Percentiles rank a stretch among this genome's conserved stretches.
Evolutionary conservation across 257 asterid species (phyloP).

Genomic region (Jacaranda mimosifolia): DNA sequence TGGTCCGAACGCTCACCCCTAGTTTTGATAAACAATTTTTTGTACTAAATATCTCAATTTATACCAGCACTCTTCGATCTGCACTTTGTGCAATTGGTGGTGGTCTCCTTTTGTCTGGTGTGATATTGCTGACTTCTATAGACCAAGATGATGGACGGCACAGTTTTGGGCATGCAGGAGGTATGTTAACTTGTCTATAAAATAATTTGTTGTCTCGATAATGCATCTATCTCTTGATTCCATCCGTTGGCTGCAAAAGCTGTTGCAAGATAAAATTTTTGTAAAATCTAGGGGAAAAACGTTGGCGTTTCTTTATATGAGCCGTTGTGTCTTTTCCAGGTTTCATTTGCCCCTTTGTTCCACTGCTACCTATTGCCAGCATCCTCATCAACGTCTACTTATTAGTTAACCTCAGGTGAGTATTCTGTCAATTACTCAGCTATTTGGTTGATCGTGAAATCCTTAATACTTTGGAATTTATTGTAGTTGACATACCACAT

Average conservation of each 20-base stretch:
- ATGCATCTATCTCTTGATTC: not conserved
- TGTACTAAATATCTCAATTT: constrained; percentile 30
- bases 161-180: constrained; percentile 87
- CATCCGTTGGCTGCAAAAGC: not conserved
- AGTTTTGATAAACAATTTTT: not conserved
- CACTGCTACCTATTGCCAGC: constrained; percentile 81
- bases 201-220: not conserved
- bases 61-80: constrained; percentile 67
- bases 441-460: not conserved
- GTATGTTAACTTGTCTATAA: constrained; percentile 43
- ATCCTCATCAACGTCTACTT: constrained; percentile 90
- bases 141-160: constrained; percentile 94
- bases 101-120: constrained; percentile 66
- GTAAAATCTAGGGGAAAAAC: not conserved
- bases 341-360: constrained; percentile 92
- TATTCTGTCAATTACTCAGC: not conserved
- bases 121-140: constrained; percentile 61
- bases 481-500: no score
- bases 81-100: constrained; percentile 73
- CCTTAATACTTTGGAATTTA: not conserved
- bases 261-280: constrained; percentile 5
- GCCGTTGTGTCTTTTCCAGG: constrained; percentile 57
- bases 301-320: constrained; percentile 13
- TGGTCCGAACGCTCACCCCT: no score
- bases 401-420: constrained; percentile 92